Base-by-base conservation (phyloP, 176 grass and related monocot species). In the Pontederia paniculata region DNA sequence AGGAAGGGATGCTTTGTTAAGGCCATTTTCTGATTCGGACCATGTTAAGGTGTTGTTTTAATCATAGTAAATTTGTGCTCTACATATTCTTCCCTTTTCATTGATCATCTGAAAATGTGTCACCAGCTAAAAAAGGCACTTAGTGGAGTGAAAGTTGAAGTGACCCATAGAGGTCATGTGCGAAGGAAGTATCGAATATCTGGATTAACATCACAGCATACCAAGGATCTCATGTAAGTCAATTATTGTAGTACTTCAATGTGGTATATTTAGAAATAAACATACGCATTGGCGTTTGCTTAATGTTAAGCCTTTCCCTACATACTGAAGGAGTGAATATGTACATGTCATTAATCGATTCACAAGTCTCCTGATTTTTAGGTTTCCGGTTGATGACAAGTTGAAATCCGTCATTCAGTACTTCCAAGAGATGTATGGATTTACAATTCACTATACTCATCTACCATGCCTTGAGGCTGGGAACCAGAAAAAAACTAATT, bases 401-500 rank as follows among this genome's bases (percentile, higher is more conserved):
- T 78, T 56, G 18, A 62, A 54, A 62, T 57, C 69, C 42, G 84
- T 95, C 50, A 65, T 95, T 42, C 64, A 84, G 37, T 95, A 95
- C 72, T 95, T 95, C 53, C 57, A 19, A 61, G 51, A 95, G 18
- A 72, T 78, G 41, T 85, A 95, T 17, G 25, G 74, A 0, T 88
- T 53, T 60, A 61, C 10, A 19, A 54, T 95, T 55, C 48, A 78
- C 22, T 62, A 76, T 50, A 31, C 28, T 10, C 49, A 52, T 65
- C 81, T 74, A 71, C 89, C 89, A 37, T 94, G 89, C 66, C 75
- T 94, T 44, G 84, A 88, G 65, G 70, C 80, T 67, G 89, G 84
- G 55, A 94, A 76, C 41, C 77, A 95, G 62, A 62, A 57, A 28
- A 82, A 81, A 5, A 80, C 84, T 41, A 77, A 73, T 2, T 95